Conservation (phyloP, 345 rosid species). For the Luvunga scandens region DNA sequence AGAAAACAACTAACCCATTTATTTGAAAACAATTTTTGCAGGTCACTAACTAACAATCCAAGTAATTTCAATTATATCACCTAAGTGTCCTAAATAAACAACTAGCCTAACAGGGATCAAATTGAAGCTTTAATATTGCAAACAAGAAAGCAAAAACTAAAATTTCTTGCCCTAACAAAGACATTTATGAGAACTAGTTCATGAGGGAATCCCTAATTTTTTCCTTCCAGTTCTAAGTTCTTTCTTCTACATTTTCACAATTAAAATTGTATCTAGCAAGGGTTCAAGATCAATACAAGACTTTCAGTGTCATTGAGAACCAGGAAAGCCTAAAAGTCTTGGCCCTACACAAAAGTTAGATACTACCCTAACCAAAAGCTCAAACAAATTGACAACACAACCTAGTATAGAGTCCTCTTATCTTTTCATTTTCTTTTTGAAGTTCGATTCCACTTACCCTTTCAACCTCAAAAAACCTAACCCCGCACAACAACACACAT, state of each 20-base stretch:
- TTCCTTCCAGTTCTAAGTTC: neutral
- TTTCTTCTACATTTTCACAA: neutral
- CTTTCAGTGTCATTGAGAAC: neutral
- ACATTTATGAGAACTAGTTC: neutral
- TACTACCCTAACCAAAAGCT: neutral
- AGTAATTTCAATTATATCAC: neutral
- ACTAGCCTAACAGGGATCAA: neutral
- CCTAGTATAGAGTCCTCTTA: too few relatives aligned
- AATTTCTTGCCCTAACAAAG: neutral
- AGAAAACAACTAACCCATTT: neutral
- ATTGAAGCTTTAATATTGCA: neutral
- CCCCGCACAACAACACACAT: neutral
- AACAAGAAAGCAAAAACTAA: neutral
- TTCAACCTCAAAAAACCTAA: neutral
- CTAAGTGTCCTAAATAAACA: neutral
- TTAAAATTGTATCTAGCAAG: neutral
- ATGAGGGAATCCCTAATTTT: neutral
- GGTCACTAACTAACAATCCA: too few relatives aligned
- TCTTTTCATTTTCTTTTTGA: too few relatives aligned
- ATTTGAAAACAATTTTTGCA: too few relatives aligned
- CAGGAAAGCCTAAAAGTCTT: neutral
- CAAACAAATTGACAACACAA: neutral
- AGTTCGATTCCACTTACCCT: neutral
- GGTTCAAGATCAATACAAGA: neutral
- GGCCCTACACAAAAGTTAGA: neutral